Conservation (phyloP, 75 land plant genomes). For the Isoetes taiwanensis region DNA sequence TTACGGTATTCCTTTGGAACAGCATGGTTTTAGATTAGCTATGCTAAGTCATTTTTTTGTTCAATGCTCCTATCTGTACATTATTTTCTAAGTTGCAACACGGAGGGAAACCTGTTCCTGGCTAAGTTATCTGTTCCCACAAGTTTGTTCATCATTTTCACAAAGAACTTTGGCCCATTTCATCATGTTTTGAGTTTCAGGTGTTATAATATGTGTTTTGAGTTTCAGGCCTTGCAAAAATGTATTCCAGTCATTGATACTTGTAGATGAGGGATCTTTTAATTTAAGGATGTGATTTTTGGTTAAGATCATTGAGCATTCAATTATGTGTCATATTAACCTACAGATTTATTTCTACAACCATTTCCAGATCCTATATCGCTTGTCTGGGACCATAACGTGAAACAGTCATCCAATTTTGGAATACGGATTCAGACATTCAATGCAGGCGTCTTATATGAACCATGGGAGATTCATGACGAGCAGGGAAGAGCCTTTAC, state of each 20-base stretch:
- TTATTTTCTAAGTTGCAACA: neutral
- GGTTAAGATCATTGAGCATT: no score
- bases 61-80: no score
- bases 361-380: conserved; percentile 76
- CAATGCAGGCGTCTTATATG: conserved; percentile 82
- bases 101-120: neutral
- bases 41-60: no score
- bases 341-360: no score
- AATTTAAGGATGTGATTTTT: no score
- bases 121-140: neutral
- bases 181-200: neutral
- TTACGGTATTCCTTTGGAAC: conserved; percentile 47
- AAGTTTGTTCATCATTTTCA: neutral
- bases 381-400: conserved; percentile 70
- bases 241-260: no score
- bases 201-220: no score
- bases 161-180: conserved; percentile 1
- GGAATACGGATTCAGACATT: conserved; percentile 60
- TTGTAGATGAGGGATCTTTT: no score
- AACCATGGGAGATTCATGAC: conserved; percentile 91
- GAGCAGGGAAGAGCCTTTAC: conserved; percentile 56
- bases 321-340: no score
- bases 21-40: neutral
- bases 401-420: conserved; percentile 51
- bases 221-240: no score